Evolutionary conservation across 2,329 filamentous ascomycete species (phyloP), one percentile per base, ranked within the genome.

Genomic region (Cladosporium sp.): DNA sequence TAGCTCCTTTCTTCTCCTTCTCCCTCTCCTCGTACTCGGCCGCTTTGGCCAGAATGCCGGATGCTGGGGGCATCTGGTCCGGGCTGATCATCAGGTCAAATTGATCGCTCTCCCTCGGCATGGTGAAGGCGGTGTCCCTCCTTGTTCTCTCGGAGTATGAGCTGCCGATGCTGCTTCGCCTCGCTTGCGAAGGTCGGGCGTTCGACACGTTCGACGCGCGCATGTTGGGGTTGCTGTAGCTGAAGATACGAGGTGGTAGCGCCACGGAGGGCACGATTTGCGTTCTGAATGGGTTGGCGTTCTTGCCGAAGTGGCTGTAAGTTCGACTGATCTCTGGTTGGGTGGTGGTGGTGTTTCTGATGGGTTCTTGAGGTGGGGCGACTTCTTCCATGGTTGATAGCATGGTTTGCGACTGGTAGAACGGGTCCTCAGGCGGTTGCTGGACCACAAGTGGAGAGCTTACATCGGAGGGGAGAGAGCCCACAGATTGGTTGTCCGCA

Each of bases 401-500:
- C 44, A 48, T 34, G 36, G 44, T 40, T 2, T n/a, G 19, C 8
- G 44, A 48, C 7, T 22, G 17, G 24, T 30, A 30, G 27, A 48
- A 48, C 1, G 62, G 61, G 42, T 65, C 62, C 27, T 64, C 62
- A 3, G 57, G 58, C 17, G 59, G 52, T 22, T 56, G 50, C 15
- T 63, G 59, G 19, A 47, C 51, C 11, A 63, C 42, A 22, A 57
- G 52, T 5, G 55, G 56, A 22, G 56, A 47, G 15, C 58, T 56
- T 9, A 53, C 53, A 18, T 58, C 19, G 5, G 62, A 64, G 5
- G 48, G 48, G 15, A 50, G 13, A 3, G 60, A 63, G 19, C 47
- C 52, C 43, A 58, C 58, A 1, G 60, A 64, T 8, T 55, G 61
- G 12, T 58, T 56, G 24, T 24, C 42, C 3, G 49, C 45, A 7